These are phyloP conservation scores for Rhodotorula sp. DNA, from an alignment of 1,284 basidiomycete genomes.

Conservation along the genomic window DNA sequence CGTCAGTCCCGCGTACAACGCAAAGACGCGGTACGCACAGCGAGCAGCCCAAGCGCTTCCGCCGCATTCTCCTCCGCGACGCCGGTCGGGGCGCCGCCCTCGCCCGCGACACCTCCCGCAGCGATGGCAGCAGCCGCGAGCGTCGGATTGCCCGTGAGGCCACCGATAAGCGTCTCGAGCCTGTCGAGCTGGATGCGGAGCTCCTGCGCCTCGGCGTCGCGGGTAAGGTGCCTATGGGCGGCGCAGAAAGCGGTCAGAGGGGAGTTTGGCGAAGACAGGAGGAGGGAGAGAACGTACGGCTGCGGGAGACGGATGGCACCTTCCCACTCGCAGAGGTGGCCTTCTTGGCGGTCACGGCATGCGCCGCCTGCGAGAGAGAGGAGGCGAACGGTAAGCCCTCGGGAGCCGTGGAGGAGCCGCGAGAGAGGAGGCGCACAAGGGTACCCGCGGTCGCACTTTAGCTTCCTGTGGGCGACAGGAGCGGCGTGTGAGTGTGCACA, in stretches of 20 bases:
- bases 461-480: conserved; percentile 5
- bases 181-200: conserved; percentile 37
- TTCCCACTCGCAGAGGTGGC: conserved; percentile 42
- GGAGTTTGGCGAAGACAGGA: no score
- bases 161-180: conserved; percentile 32
- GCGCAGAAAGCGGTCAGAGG: not conserved
- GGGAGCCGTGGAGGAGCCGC: not conserved
- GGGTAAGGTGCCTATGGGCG: conserved; percentile 23
- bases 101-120: no score
- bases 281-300: conserved; percentile 3
- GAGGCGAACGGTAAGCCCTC: no score
- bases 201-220: conserved; percentile 39
- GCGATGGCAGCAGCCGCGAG: not conserved
- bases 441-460: conserved; percentile 34
- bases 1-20: not conserved
- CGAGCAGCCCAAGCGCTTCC: conserved; percentile 20
- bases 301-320: conserved; percentile 35
- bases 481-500: not conserved
- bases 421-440: conserved; percentile 17
- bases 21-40: not conserved
- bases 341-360: conserved; percentile 38
- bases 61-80: conserved; percentile 20
- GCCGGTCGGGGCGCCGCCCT: not conserved
- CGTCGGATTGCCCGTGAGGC: conserved; percentile 6
- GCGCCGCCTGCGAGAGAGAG: conserved; percentile 15